Conservation (phyloP, 805 yeast genomes). For the Lipomyces sp. region DNA sequence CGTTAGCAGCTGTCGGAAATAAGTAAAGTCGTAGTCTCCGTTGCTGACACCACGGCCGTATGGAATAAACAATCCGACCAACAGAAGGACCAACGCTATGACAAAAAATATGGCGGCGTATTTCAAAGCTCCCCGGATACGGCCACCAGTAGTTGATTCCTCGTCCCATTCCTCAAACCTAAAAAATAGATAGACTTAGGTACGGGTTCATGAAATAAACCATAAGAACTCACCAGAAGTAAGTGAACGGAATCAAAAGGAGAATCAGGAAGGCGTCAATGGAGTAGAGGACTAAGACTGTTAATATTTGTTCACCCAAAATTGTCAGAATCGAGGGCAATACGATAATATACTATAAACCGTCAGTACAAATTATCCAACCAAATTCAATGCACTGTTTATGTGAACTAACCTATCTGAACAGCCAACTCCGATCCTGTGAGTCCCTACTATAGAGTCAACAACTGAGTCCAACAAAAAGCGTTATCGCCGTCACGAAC, state of each 20-base stretch:
- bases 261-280: constrained; percentile 37
- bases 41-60: constrained; percentile 34
- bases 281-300: constrained; percentile 32
- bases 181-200: background rate
- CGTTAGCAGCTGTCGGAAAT: constrained; percentile 30
- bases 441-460: constrained; percentile 12
- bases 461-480: background rate
- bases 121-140: constrained; percentile 35
- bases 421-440: constrained; percentile 20
- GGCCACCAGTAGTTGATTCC: constrained; percentile 31
- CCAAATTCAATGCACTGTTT: background rate
- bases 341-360: constrained; percentile 30
- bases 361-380: background rate
- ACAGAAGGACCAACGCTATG: constrained; percentile 27
- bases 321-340: background rate
- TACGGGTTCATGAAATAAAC: too few relatives aligned
- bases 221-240: constrained; percentile 36
- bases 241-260: constrained; percentile 39
- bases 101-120: constrained; percentile 30
- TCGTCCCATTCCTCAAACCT: constrained; percentile 40
- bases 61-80: constrained; percentile 36
- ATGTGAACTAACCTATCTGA: constrained; percentile 7
- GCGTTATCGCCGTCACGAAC: background rate
- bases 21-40: constrained; percentile 30
- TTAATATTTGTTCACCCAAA: background rate